These are phyloP conservation scores for Favolaschia claudopus DNA, from an alignment of 768 basidiomycete species.

Conservation along the genomic window DNA sequence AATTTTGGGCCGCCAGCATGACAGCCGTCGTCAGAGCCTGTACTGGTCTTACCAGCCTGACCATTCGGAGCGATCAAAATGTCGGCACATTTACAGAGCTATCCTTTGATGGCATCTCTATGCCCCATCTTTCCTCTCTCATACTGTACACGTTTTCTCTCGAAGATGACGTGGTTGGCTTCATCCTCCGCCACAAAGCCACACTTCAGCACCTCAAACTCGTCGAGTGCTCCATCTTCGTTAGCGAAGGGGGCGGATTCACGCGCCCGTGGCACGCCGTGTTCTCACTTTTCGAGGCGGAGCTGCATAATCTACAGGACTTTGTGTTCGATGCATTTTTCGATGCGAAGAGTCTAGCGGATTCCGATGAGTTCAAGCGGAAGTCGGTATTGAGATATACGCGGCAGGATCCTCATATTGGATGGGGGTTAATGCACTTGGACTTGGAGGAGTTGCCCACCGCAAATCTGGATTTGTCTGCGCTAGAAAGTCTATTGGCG, in stretches of 20 bases:
- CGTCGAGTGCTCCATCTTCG: not conserved
- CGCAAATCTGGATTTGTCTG: too few species aligned
- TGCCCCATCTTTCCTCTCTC: constrained; percentile 2
- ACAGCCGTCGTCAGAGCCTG: not conserved
- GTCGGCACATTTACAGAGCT: not conserved
- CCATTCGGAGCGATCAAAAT: not conserved
- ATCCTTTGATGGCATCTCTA: not conserved
- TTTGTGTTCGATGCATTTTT: constrained; percentile 12
- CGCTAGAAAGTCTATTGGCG: too few species aligned
- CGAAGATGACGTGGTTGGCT: not conserved
- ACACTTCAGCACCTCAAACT: constrained; percentile 14
- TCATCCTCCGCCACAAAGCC: constrained; percentile 12
- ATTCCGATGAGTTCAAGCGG: too few species aligned
- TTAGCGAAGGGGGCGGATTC: not conserved
- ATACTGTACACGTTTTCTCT: constrained; percentile 2
- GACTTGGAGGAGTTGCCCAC: too few species aligned
- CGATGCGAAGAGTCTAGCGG: too few species aligned
- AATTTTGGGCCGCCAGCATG: constrained; percentile 5
- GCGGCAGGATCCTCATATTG: too few species aligned
- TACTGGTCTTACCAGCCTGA: not conserved
- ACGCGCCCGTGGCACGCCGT: constrained; percentile 11
- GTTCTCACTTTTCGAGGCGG: not conserved
- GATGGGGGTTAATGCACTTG: too few species aligned
- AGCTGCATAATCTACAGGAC: not conserved
- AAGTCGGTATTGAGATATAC: too few species aligned